Evolutionary conservation across 108 stramenopile species (phyloP), one percentile per base, ranked within the genome.

Genomic region (Cyclotella atomus): DNA sequence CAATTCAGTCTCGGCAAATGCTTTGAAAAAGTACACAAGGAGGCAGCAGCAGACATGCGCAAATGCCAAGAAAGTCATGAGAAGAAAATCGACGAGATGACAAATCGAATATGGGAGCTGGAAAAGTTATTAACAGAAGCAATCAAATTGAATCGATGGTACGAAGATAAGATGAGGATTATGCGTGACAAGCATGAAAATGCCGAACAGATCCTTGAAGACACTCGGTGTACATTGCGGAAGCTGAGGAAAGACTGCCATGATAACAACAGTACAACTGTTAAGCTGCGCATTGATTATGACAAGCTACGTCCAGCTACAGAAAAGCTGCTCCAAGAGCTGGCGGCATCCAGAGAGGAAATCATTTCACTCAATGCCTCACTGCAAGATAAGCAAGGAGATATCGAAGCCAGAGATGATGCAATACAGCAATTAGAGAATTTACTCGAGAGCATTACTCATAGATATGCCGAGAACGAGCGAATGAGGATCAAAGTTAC

Each of bases 381-480:
- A 43, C n/a, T 59, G 2, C 8, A n/a, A 20, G 70, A 74, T 16
- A 60, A 68, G 38, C 34, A 68, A 55, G 59, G 52, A 27, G 65
- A 62, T 28, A 47, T 75, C 25, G 57, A 56, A 7, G 54, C 61
- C 30, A 71, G 74, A 62, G 81, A 82, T 44, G 16, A 10, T 0
- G 74, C 64, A 45, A 71, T 82, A 0, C 20, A 46, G 32, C 62
- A 75, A 10, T 36, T 82, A 14, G 81, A 82, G 49, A 55, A 64
- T 4, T 41, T 82, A 17, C 70, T 82, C 0, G 34, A 74, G 28
- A 66, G 65, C 25, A 82, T 82, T 2, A 82, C 81, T 52, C 73
- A 75, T 29, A 49, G 59, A 53, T 82, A 71, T 45, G 73, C 81
- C 0, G 81, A 82, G 38, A 71, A 71, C 12, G 80, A 81, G 20